phyloP scores from a whole-genome alignment of 176 grass and related monocot species.

The Aegilops sharonensis region DNA sequence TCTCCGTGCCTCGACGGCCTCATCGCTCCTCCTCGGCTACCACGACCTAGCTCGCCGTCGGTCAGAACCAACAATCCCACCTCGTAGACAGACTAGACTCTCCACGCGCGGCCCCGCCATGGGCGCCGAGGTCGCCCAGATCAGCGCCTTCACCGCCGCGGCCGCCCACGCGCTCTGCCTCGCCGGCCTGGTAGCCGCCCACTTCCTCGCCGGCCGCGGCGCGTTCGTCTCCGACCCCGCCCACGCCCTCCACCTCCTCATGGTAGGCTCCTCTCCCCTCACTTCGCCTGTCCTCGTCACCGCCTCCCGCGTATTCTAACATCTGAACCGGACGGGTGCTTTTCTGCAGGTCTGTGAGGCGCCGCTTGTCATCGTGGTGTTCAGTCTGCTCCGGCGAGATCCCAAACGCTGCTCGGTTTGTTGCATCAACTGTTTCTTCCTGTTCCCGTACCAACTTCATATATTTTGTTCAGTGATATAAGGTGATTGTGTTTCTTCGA shows the following conservation, averaged over 20 bases:
- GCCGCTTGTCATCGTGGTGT: constrained; percentile 60
- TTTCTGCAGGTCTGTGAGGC: constrained; percentile 60
- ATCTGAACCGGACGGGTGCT: background rate
- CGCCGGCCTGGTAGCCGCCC: constrained; percentile 40
- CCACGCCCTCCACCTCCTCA: constrained; percentile 57
- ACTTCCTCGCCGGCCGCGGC: constrained; percentile 26
- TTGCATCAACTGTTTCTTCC: background rate
- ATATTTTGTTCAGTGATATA: background rate
- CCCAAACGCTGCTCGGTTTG: constrained; percentile 48
- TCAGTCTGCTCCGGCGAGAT: constrained; percentile 68
- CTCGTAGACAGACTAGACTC: background rate
- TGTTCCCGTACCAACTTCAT: background rate
- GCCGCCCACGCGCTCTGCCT: constrained; percentile 51
- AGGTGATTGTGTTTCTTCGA: constrained; percentile 10
- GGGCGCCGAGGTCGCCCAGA: constrained; percentile 37
- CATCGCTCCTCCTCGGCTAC: no score
- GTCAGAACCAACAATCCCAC: background rate
- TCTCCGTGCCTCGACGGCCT: background rate
- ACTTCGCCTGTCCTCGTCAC: no score
- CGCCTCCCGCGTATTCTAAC: no score
- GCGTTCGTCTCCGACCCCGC: constrained; percentile 55
- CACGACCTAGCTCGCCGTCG: background rate
- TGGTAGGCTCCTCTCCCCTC: constrained; percentile 28
- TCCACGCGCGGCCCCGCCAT: constrained; percentile 11
- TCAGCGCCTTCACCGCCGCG: constrained; percentile 23